A percentile compares a stretch with the other conserved stretches of the same genome.
Conservation (phyloP, 2,329 filamentous ascomycete genomes). For the Xylaria sp. region DNA sequence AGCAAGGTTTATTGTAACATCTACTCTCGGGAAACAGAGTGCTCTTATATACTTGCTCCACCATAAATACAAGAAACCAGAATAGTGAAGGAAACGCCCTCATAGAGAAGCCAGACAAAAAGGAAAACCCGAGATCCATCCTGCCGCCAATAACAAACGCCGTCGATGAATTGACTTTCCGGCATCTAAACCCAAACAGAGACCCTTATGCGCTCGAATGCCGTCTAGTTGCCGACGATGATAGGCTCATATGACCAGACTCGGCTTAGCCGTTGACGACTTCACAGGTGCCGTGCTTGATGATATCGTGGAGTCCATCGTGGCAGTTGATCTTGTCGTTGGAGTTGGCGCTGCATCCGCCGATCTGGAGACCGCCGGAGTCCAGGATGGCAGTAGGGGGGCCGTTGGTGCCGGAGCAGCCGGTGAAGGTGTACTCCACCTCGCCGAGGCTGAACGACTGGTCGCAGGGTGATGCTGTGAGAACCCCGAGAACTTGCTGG, state of each 20-base stretch:
- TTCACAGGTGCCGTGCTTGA: slow-evolving; percentile 36
- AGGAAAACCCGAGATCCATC: neutral
- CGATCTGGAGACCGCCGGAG: slow-evolving; percentile 36
- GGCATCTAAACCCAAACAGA: neutral
- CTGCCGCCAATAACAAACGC: slow-evolving; percentile 7
- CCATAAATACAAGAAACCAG: neutral
- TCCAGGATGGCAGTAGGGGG: slow-evolving; percentile 33
- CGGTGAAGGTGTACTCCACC: slow-evolving; percentile 32
- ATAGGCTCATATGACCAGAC: neutral
- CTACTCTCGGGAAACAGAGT: neutral
- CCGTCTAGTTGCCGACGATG: neutral
- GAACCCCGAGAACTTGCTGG: slow-evolving; percentile 17
- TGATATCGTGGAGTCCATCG: slow-evolving; percentile 33
- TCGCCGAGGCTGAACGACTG: slow-evolving; percentile 32
- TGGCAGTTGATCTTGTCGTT: slow-evolving; percentile 37
- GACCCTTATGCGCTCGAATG: neutral
- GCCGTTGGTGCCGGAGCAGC: slow-evolving; percentile 29
- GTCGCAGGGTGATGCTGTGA: slow-evolving; percentile 32
- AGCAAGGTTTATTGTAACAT: slow-evolving; percentile 1
- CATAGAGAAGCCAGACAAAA: neutral
- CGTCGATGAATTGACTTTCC: neutral
- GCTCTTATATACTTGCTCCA: neutral
- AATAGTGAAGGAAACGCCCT: neutral
- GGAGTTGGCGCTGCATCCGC: slow-evolving; percentile 19
- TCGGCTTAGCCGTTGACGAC: slow-evolving; percentile 8